Conservation (phyloP, 208 protist species). For the Acanthamoeba healyi region DNA sequence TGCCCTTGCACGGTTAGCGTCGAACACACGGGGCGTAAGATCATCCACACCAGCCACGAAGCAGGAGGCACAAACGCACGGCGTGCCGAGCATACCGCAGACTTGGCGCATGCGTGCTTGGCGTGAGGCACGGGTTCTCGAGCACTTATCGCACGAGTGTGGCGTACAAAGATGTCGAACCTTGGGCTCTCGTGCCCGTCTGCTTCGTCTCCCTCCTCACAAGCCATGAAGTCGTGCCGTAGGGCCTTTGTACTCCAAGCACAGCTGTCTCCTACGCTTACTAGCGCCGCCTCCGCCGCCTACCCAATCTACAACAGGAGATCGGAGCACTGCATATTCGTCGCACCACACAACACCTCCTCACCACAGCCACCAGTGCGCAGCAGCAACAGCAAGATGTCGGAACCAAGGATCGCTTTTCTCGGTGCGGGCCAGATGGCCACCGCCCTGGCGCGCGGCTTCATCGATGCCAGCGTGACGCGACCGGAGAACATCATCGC, state of each 20-base stretch:
- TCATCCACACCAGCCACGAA: neutral
- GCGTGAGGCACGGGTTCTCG: neutral
- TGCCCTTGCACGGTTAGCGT: no score
- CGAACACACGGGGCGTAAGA: no score
- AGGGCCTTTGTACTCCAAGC: slow-evolving; percentile 17
- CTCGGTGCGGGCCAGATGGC: slow-evolving; percentile 96
- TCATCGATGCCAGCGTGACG: slow-evolving; percentile 52
- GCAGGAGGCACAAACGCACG: neutral
- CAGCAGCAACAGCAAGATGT: neutral
- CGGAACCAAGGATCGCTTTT: slow-evolving; percentile 91
- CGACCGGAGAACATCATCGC: slow-evolving; percentile 82
- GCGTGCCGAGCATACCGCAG: neutral
- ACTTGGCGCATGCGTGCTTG: neutral
- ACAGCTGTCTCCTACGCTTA: neutral
- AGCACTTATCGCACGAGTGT: neutral
- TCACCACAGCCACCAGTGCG: neutral
- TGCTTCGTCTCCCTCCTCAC: neutral
- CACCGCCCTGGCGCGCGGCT: slow-evolving; percentile 72
- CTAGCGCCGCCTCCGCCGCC: neutral
- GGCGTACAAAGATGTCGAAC: neutral
- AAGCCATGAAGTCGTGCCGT: neutral
- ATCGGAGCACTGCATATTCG: neutral
- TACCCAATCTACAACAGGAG: neutral
- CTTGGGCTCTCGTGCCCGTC: neutral
- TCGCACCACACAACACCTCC: neutral